Base-by-base conservation (phyloP, 176 grass and related monocot genomes). In the Aegilops umbellulata region DNA sequence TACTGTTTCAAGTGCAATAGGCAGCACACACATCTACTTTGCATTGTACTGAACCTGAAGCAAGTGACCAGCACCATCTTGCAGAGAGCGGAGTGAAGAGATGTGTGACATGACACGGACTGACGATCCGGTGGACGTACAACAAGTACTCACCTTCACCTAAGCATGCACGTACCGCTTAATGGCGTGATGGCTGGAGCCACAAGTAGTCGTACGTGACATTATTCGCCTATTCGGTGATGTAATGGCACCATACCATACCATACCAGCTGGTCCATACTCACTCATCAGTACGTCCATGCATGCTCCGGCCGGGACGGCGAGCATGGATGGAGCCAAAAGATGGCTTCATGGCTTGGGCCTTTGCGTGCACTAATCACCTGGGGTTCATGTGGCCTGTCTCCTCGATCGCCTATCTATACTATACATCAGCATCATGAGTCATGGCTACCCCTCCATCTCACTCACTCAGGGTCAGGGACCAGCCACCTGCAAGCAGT, bases 361-460 rank as follows among this genome's bases (percentile, higher is more conserved):
- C 41, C n/a, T 55, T 41, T 80, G 24, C 66, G 23, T 27, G 46
- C 55, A 8, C 64, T 17, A 60, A 77, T 70, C 70, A 67, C 30
- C 49, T 65, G 35, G 35, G 60, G 16, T 29, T 85, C 83, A 63
- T 89, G 36, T 14, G 36, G 26, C 55, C 15, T 76, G 77, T 75
- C 19, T 69, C 34, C 1, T 76, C 12, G 26, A 81, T 29, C 16
- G 49, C 41, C 38, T 36, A 46, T 14, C 42, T 46, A 46, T 46
- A n/a, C n/a, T n/a, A 49, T 49, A 1, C 13, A 16, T 64, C 22
- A 25, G 27, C 58, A 67, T 17, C 47, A 51, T 19, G 47, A 51
- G 47, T 82, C 70, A 82, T 69, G 25, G 2, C 39, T 39, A 39
- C 38, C 38, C 38, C 11, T 36, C 13, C 17, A 23, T 82, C 32